Percentiles rank a stretch among this genome's conserved stretches.
Conservation (phyloP, 2,329 filamentous ascomycete species). For the Penicillium crustosum region DNA sequence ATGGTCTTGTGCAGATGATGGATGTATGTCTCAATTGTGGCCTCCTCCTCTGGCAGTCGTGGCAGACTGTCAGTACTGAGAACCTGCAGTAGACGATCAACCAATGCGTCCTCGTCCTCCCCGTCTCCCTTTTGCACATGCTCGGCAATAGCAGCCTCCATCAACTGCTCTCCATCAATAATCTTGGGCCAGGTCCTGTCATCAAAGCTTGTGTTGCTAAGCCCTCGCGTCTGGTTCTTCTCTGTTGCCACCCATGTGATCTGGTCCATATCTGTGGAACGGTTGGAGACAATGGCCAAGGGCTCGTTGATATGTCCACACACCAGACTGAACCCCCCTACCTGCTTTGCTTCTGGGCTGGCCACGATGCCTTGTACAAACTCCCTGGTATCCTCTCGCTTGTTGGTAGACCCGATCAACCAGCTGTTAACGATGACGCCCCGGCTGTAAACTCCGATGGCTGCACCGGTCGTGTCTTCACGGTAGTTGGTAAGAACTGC, state of each 20-base stretch:
- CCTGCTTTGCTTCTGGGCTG: conserved; percentile 54
- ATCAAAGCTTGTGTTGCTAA: conserved; percentile 62
- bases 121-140: conserved; percentile 44
- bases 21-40: conserved; percentile 55
- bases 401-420: conserved; percentile 48
- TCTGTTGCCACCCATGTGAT: conserved; percentile 53
- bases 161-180: conserved; percentile 55
- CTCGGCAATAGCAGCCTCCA: conserved; percentile 50
- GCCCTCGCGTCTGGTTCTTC: conserved; percentile 54
- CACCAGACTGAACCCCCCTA: conserved; percentile 63
- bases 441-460: conserved; percentile 51
- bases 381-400: conserved; percentile 45
- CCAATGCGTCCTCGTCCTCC: conserved; percentile 50
- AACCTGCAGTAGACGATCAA: conserved; percentile 53
- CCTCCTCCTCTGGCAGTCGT: conserved; percentile 48
- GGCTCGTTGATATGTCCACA: conserved; percentile 57
- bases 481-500: conserved; percentile 66
- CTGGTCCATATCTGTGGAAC: conserved; percentile 53
- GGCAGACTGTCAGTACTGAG: conserved; percentile 59
- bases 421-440: conserved; percentile 63
- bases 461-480: conserved; percentile 51
- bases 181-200: conserved; percentile 64
- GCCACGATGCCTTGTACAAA: conserved; percentile 58
- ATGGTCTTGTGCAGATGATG: conserved; percentile 59
- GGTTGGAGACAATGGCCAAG: conserved; percentile 63